Evolutionary conservation across 352 stramenopile species (phyloP).

Genomic region (Phytophthora kernoviae): DNA sequence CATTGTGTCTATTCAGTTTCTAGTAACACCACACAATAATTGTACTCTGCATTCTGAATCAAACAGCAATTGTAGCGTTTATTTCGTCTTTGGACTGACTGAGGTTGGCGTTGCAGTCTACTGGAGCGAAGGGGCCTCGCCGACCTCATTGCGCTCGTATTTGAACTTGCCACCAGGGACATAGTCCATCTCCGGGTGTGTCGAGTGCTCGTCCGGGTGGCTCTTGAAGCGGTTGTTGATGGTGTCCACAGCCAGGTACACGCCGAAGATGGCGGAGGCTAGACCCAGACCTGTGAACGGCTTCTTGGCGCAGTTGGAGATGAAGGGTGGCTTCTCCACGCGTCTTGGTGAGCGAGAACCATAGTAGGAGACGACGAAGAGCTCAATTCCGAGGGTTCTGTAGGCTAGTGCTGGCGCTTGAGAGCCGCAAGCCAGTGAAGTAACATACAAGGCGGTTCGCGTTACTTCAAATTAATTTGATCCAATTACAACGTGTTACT

Average conservation of each 20-base stretch:
- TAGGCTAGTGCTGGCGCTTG: slow-evolving; percentile 8
- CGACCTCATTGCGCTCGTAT: slow-evolving; percentile 64
- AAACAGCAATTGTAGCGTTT: background rate
- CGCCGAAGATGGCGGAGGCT: slow-evolving; percentile 78
- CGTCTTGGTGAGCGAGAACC: slow-evolving; percentile 88
- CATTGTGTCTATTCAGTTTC: slow-evolving; percentile 4
- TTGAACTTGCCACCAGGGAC: slow-evolving; percentile 49
- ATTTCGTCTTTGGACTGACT: background rate
- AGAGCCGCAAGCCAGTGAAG: slow-evolving; percentile 22
- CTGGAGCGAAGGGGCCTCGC: slow-evolving; percentile 56
- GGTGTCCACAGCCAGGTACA: slow-evolving; percentile 76
- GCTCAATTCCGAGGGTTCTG: slow-evolving; percentile 35
- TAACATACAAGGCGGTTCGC: background rate
- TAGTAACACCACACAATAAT: no score
- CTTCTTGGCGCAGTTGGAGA: slow-evolving; percentile 84
- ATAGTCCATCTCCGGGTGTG: slow-evolving; percentile 39
- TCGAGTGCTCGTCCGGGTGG: slow-evolving; percentile 34
- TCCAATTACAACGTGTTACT: no score
- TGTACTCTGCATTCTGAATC: background rate
- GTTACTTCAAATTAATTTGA: no score
- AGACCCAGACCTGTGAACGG: slow-evolving; percentile 80
- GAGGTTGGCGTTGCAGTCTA: slow-evolving; percentile 16
- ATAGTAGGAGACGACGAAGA: slow-evolving; percentile 39
- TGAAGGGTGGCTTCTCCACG: slow-evolving; percentile 89
- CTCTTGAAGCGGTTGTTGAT: slow-evolving; percentile 51